phyloP scores from a whole-genome alignment of 805 yeast species.

The Starmerella apis region DNA sequence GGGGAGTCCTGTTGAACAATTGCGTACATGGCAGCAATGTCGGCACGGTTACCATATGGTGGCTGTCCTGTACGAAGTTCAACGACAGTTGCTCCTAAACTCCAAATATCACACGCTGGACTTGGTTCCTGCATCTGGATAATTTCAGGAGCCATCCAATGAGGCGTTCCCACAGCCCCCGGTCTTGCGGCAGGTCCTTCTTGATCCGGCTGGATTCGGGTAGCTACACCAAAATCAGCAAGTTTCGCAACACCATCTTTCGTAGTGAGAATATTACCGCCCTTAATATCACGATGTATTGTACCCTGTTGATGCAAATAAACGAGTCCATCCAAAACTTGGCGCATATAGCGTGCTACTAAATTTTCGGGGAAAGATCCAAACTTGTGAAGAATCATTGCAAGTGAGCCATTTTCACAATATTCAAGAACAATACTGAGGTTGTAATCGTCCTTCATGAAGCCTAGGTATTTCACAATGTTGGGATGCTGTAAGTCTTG shows the following conservation, averaged over 20 bases:
- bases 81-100: conserved; percentile 86
- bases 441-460: conserved; percentile 43
- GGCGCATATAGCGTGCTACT: conserved; percentile 41
- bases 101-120: conserved; percentile 74
- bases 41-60: conserved; percentile 66
- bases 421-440: conserved; percentile 53
- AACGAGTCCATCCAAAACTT: conserved; percentile 49
- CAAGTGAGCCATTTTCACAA: conserved; percentile 55
- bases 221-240: conserved; percentile 73
- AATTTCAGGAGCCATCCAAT: conserved; percentile 99
- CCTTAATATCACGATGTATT: conserved; percentile 68
- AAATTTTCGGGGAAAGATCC: conserved; percentile 48
- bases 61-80: conserved; percentile 81
- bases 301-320: conserved; percentile 65
- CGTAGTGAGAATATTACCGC: conserved; percentile 58
- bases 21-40: conserved; percentile 74
- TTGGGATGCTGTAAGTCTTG: conserved; percentile 55
- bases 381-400: conserved; percentile 43
- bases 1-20: conserved; percentile 68
- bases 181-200: conserved; percentile 16
- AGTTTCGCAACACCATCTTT: conserved; percentile 55
- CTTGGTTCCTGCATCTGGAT: conserved; percentile 65
- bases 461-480: conserved; percentile 60
- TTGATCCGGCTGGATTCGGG: conserved; percentile 28
- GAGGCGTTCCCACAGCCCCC: conserved; percentile 68